These are phyloP conservation scores for Xylogone sp. DNA, from an alignment of 2,329 filamentous ascomycete genomes.

Conservation along the genomic window DNA sequence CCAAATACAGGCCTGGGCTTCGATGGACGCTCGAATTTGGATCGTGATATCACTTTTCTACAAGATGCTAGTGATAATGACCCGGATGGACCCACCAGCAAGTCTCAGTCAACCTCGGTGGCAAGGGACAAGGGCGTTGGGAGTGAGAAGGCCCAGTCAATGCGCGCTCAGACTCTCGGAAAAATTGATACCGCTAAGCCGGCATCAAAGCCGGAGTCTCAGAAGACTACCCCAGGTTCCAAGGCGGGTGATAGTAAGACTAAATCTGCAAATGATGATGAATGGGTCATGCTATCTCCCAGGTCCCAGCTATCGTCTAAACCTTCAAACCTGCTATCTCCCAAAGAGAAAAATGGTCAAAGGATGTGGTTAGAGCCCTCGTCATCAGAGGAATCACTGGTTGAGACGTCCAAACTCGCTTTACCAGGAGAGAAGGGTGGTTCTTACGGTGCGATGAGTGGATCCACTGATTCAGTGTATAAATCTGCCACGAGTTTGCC, in stretches of 20 bases:
- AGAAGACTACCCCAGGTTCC: slow-evolving; percentile 12
- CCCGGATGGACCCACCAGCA: slow-evolving; percentile 32
- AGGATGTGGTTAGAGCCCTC: slow-evolving; percentile 27
- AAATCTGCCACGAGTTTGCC: slow-evolving; percentile 45
- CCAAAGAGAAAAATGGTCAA: slow-evolving; percentile 18
- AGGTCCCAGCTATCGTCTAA: slow-evolving; percentile 1
- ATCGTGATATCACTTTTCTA: slow-evolving; percentile 43
- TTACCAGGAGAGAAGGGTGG: slow-evolving; percentile 26
- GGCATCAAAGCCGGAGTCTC: slow-evolving; percentile 13
- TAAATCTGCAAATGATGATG: slow-evolving; percentile 18
- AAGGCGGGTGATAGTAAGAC: slow-evolving; percentile 11
- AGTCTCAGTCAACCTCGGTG: slow-evolving; percentile 8
- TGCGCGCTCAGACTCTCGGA: slow-evolving; percentile 13
- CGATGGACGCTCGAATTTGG: slow-evolving; percentile 22
- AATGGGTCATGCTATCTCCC: slow-evolving; percentile 26
- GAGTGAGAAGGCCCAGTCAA: slow-evolving; percentile 24
- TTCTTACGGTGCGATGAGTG: slow-evolving; percentile 28
- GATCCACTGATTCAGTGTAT: slow-evolving; percentile 39
- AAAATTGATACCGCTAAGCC: slow-evolving; percentile 6
- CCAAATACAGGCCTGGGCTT: slow-evolving; percentile 8
- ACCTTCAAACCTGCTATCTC: slow-evolving; percentile 9
- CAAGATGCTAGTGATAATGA: slow-evolving; percentile 51
- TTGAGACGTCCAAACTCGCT: slow-evolving; percentile 8
- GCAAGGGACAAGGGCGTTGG: slow-evolving; percentile 14
- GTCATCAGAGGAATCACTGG: slow-evolving; percentile 25